phyloP scores from a whole-genome alignment of 805 yeast species.

The Candida ovalis region DNA sequence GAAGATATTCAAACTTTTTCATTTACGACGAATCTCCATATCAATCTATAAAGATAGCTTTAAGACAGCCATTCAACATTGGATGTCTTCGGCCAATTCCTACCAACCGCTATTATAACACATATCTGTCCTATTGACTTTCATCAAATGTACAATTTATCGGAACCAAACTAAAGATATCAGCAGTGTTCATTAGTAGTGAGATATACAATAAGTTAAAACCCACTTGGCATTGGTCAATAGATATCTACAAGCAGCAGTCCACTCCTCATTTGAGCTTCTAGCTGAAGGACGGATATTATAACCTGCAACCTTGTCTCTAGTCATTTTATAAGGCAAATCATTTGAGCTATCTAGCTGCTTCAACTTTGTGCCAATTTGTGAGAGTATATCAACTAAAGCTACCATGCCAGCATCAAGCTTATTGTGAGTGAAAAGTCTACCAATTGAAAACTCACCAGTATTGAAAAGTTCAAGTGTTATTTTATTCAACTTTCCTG shows the following conservation, averaged over 20 bases:
- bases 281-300: conserved; percentile 66
- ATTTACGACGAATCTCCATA: too few species aligned
- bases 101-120: too few species aligned
- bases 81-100: too few species aligned
- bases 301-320: conserved; percentile 72
- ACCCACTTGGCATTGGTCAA: conserved; percentile 84
- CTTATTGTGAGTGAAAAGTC: conserved; percentile 68
- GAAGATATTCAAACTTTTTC: too few species aligned
- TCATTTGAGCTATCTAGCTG: conserved; percentile 52
- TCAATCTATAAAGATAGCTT: too few species aligned
- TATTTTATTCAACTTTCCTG: conserved; percentile 35
- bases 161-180: too few species aligned
- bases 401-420: conserved; percentile 82
- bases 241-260: conserved; percentile 79
- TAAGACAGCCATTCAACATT: too few species aligned
- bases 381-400: conserved; percentile 56
- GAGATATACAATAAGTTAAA: conserved; percentile 61
- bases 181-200: conserved; percentile 4
- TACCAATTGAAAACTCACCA: conserved; percentile 69
- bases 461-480: conserved; percentile 57
- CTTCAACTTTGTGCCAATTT: conserved; percentile 43
- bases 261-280: conserved; percentile 76
- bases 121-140: too few species aligned
- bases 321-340: conserved; percentile 69
- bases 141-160: too few species aligned